These are phyloP conservation scores for Colletotrichum spinosum DNA, from an alignment of 2,329 filamentous ascomycete species.

Conservation along the genomic window DNA sequence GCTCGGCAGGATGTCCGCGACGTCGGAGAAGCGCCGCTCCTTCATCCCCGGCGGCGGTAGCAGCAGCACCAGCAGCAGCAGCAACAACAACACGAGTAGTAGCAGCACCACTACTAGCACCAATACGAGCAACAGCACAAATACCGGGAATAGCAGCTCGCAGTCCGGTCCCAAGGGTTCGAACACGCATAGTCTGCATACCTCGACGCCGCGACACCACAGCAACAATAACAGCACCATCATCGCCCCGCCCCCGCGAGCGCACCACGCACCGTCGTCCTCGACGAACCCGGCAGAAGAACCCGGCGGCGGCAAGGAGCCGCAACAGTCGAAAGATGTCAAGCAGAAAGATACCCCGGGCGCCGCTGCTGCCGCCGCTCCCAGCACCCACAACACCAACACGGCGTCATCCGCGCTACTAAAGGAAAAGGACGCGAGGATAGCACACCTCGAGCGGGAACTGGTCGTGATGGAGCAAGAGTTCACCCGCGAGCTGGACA, in stretches of 20 bases:
- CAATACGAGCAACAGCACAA: conserved; percentile 17
- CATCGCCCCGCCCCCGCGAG: conserved; percentile 55
- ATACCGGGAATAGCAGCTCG: neutral
- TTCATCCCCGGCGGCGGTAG: conserved; percentile 37
- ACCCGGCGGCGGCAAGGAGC: conserved; percentile 20
- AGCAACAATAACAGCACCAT: conserved; percentile 43
- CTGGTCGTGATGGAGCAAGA: conserved; percentile 64
- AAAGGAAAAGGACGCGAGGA: conserved; percentile 63
- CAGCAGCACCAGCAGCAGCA: conserved; percentile 32
- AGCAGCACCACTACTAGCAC: conserved; percentile 37
- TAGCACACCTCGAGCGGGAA: conserved; percentile 64
- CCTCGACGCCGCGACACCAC: conserved; percentile 43
- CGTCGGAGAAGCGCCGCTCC: conserved; percentile 58
- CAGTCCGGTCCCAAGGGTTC: conserved; percentile 4
- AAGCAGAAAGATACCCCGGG: conserved; percentile 40
- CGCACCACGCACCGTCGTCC: conserved; percentile 49
- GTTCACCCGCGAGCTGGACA: conserved; percentile 65
- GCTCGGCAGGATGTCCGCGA: conserved; percentile 35
- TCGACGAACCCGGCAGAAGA: conserved; percentile 44
- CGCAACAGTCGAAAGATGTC: conserved; percentile 36
- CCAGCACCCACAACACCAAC: conserved; percentile 36
- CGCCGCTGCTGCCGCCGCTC: conserved; percentile 35
- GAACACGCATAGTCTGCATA: conserved; percentile 43
- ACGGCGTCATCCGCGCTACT: conserved; percentile 41
- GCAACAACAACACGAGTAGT: conserved; percentile 41